Base-by-base conservation (phyloP, 257 asterid genomes). In the Rehmannia glutinosa region DNA sequence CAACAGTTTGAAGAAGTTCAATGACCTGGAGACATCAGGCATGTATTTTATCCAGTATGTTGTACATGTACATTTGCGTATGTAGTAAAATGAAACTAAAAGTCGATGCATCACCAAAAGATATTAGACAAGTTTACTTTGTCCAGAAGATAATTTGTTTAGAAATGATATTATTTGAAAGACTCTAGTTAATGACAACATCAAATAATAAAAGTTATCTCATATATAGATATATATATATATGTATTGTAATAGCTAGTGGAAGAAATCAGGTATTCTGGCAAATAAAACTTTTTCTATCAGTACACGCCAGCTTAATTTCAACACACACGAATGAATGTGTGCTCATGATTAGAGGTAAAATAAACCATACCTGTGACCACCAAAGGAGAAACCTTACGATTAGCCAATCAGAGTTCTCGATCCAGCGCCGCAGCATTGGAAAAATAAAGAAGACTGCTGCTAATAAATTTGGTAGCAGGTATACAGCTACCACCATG, bases 391-490 rank as follows among this genome's bases (percentile, higher is more conserved):
- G 83, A 77, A 89, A 78, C 71, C 96, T 79, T 38, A 89, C 66
- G 69, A 84, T 76, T 67, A 77, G 85, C 90, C 90, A 86, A 72
- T 89, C 90, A 21, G 96, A 89, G 72, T 84, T 89, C 86, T 89
- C 95, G 67, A 89, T 89, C 92, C 92, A 84, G 50, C 95, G 84
- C 4, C 96, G 88, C 66, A 89, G 80, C 96, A 89, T 89, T 12
- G 96, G 96, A 41, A 89, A 89, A 41, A 89, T 70, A 69, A 89
- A 89, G 35, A 89, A 72, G 70, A 69, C 74, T 60, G 84, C 81
- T 32, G 84, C 85, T 70, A 89, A 81, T 71, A 79, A 38, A 79
- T 89, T 89, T 38, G 96, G 96, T 32, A 89, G 78, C 68, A 89
- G 82, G 82, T 89, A 86, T 39, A 83, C 25, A 55, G 76, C 81